Base-by-base conservation (phyloP, 805 yeast species). In the Wickerhamiella dianesei region DNA sequence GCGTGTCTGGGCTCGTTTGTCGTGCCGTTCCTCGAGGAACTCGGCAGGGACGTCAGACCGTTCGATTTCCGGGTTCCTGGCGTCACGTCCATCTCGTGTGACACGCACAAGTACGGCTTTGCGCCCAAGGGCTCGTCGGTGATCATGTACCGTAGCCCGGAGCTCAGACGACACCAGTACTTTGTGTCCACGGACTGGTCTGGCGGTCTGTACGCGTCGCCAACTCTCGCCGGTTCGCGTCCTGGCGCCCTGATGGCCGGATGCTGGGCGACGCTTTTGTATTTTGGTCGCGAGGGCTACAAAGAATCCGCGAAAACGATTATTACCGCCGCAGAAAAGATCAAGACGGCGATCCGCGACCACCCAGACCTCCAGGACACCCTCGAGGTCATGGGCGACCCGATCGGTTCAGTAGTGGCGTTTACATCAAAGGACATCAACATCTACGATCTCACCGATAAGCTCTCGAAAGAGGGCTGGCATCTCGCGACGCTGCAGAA, bases 181-280 rank as follows among this genome's bases (percentile, higher is more conserved):
- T 92, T 80, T 62, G 73, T 88, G 25, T 72, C 78, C 44, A 69
- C 85, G 1, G 84, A 80, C 51, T 89, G 98, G 98, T 70, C 79
- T 3, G 98, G 98, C 29, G 98, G 98, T 0, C 69, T 89, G 55
- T 89, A 89, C 60, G 98, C 96, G 0, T 85, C 96, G 0, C 96
- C 97, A 1, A 92, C 97, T 0, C 67, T 92, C 44, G 96, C 97
- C 0, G 98, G 98, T 1, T 84, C 95, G 9, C 75, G 97, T 53
- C 97, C 97, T 0, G 98, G 98, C 43, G 96, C 97, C 0, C 69
- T 89, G 35, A 82, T 87, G 72, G 97, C 82, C n/a, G 97, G 96
- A 0, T 88, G 97, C 63, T 92, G 97, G 96, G 94, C 96, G 0
- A 87, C 96, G 0, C 66, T 89, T 73, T 66, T 89, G 41, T 72